Percentiles rank a stretch among this genome's conserved stretches.
Evolutionary conservation across 2,329 filamentous ascomycete genomes (phyloP).

Genomic region (Magnaporthiopsis poae): DNA sequence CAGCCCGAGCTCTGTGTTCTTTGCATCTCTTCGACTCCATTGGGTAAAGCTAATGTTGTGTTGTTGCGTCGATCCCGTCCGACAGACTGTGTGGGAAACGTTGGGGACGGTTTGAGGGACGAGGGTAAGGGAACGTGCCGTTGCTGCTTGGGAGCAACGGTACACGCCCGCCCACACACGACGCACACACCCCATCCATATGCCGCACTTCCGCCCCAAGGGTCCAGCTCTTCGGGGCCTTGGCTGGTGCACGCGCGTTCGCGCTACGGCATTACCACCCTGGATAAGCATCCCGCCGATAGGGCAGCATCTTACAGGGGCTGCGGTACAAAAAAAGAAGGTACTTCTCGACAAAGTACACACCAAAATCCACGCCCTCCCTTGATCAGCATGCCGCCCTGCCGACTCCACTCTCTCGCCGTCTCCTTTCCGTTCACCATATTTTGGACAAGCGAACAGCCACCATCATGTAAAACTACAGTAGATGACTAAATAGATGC

Average conservation of each 20-base stretch:
- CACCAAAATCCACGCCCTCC: neutral
- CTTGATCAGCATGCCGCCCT: neutral
- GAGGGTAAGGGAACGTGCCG: neutral
- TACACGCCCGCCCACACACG: neutral
- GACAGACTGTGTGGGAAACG: neutral
- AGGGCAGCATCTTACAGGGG: neutral
- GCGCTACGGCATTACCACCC: neutral
- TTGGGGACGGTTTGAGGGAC: neutral
- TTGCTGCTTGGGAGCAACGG: neutral
- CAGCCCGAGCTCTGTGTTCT: neutral
- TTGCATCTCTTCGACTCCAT: no score
- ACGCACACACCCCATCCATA: neutral
- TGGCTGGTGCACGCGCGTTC: neutral
- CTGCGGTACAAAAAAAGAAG: neutral
- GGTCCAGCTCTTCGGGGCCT: neutral
- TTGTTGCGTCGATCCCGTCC: neutral
- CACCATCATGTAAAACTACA: neutral
- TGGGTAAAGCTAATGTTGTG: no score
- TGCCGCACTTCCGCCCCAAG: neutral
- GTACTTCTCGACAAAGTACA: neutral
- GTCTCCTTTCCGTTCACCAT: neutral
- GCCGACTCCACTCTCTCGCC: neutral
- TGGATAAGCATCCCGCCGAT: neutral
- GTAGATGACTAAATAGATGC: no score
- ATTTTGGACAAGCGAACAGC: neutral